phyloP scores from a whole-genome alignment of 208 protist genomes.

The Acanthamoeba lenticulata region DNA sequence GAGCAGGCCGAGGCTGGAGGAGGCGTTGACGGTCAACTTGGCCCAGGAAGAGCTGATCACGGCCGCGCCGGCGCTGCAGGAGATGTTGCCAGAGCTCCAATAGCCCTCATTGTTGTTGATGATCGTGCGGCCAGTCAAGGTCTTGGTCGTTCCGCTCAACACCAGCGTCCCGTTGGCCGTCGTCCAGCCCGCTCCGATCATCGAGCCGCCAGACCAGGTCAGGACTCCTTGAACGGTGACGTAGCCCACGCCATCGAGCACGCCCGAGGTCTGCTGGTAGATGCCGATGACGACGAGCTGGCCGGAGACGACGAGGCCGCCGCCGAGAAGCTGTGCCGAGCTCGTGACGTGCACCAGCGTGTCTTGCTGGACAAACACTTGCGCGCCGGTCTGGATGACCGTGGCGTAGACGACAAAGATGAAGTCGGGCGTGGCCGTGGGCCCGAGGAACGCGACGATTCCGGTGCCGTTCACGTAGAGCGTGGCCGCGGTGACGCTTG shows the following conservation, averaged over 20 bases:
- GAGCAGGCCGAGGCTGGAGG: neutral
- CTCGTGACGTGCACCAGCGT: neutral
- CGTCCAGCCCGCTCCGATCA: neutral
- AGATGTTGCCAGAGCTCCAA: slow-evolving; percentile 9
- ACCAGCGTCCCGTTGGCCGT: neutral
- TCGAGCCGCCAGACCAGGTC: slow-evolving; percentile 42
- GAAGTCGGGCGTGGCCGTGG: too few species aligned
- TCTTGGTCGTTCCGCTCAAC: neutral
- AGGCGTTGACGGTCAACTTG: slow-evolving; percentile 12
- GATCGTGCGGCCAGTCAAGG: neutral
- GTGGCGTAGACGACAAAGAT: neutral
- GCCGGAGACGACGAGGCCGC: neutral
- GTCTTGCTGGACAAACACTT: slow-evolving; percentile 5
- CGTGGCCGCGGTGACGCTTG: neutral
- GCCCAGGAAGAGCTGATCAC: neutral
- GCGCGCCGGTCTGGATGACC: neutral
- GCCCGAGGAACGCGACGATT: neutral
- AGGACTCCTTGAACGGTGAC: neutral
- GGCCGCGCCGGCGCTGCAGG: neutral
- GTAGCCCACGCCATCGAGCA: neutral
- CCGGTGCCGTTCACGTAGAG: slow-evolving; percentile 35
- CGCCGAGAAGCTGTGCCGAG: neutral
- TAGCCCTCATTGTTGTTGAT: neutral
- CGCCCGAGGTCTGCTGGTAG: neutral
- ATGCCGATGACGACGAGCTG: neutral